Evolutionary conservation across 108 stramenopile genomes (phyloP).

Genomic region (Fragilaria radians): DNA sequence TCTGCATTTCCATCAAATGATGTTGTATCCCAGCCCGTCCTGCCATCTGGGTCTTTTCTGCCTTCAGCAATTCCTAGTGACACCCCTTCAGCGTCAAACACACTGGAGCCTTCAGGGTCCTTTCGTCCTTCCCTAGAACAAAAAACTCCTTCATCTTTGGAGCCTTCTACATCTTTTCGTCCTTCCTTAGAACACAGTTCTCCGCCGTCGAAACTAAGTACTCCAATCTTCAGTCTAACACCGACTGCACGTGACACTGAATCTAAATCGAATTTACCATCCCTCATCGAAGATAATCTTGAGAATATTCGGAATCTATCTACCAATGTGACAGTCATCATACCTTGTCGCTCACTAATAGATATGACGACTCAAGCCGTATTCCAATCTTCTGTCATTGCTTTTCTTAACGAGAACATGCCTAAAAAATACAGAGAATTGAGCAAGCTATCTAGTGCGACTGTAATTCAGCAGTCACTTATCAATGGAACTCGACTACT

Average conservation of each 20-base stretch:
- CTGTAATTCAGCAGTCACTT: not conserved
- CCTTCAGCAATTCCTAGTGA: too few relatives aligned
- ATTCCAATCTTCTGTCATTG: not conserved
- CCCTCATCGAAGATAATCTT: too few relatives aligned
- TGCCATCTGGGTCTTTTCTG: too few relatives aligned
- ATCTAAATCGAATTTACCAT: not conserved
- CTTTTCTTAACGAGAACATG: not conserved
- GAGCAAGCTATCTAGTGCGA: not conserved
- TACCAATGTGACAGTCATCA: not conserved
- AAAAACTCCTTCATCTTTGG: not conserved
- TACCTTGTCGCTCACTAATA: not conserved
- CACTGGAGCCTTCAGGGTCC: not conserved
- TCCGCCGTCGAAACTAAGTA: not conserved
- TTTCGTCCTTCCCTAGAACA: not conserved
- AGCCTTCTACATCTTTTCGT: not conserved
- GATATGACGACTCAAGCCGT: not conserved
- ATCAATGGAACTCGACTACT: not conserved
- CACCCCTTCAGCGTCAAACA: too few relatives aligned
- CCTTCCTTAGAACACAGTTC: not conserved
- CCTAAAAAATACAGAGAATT: not conserved
- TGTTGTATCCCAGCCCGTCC: too few relatives aligned
- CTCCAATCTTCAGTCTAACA: not conserved
- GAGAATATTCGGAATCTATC: too few relatives aligned
- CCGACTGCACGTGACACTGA: not conserved
- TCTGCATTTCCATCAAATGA: too few relatives aligned